A percentile compares a stretch with the other conserved stretches of the same genome.
Conservation (phyloP, 1,284 basidiomycete species). For the Cutaneotrichosporon dermatis region DNA sequence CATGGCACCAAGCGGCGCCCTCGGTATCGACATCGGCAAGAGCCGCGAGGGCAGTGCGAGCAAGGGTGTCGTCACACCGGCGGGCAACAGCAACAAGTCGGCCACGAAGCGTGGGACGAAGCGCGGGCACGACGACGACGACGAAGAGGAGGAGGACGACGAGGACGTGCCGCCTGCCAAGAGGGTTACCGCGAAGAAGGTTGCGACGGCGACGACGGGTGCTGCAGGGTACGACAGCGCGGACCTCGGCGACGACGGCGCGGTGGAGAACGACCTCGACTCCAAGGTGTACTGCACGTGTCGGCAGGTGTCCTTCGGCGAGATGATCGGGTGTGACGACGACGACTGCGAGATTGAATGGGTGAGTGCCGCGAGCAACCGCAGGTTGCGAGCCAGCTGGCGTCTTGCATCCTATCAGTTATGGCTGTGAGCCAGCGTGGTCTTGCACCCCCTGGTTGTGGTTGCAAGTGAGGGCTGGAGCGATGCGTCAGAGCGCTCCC, state of each 20-base stretch:
- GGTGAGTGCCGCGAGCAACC: conserved; percentile 59
- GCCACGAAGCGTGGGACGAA: conserved; percentile 22
- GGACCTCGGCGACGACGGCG: conserved; percentile 42
- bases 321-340: conserved; percentile 97
- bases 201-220: neutral
- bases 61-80: conserved; percentile 8
- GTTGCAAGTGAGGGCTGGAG: too few species aligned
- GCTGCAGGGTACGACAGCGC: conserved; percentile 16
- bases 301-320: conserved; percentile 66
- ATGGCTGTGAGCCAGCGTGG: too few species aligned
- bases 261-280: conserved; percentile 54
- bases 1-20: conserved; percentile 15
- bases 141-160: conserved; percentile 36
- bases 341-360: conserved; percentile 85
- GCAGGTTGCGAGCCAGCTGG: neutral
- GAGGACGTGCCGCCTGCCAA: conserved; percentile 26
- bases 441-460: too few species aligned
- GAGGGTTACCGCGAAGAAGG: conserved; percentile 18
- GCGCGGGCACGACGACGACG: conserved; percentile 31
- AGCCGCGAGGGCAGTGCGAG: conserved; percentile 15
- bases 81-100: neutral
- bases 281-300: conserved; percentile 83
- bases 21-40: conserved; percentile 19
- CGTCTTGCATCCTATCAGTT: neutral
- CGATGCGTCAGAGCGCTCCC: neutral